These are phyloP conservation scores for Hymenotorrendiella dingleyae DNA, from an alignment of 2,329 filamentous ascomycete species.

Conservation along the genomic window DNA sequence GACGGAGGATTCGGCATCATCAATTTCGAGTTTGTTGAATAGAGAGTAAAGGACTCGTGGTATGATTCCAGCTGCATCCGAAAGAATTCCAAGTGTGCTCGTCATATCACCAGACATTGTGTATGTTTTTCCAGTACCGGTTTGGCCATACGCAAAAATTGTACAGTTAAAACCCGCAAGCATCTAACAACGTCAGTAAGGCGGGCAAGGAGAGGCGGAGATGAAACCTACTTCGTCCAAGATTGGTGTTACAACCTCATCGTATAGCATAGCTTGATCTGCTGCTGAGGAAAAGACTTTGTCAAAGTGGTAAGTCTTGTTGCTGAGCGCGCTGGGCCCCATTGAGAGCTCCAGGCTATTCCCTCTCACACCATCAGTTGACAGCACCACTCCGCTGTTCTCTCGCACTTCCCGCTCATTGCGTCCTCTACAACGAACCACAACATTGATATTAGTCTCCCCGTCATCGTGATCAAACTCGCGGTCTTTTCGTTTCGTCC, in stretches of 20 bases:
- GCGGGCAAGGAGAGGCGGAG: background rate
- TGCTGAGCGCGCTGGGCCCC: slow-evolving; percentile 86
- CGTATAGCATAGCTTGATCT: slow-evolving; percentile 89
- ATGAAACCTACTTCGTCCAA: slow-evolving; percentile 68
- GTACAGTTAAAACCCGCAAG: slow-evolving; percentile 94
- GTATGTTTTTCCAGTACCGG: slow-evolving; percentile 96
- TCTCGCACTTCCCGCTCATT: slow-evolving; percentile 90
- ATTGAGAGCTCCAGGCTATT: slow-evolving; percentile 81
- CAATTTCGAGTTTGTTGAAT: slow-evolving; percentile 75
- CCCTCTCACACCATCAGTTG: slow-evolving; percentile 81
- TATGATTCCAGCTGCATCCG: slow-evolving; percentile 91
- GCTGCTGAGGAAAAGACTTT: slow-evolving; percentile 94
- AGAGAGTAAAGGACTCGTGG: slow-evolving; percentile 83
- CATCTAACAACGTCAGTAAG: slow-evolving; percentile 53
- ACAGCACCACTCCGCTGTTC: slow-evolving; percentile 89
- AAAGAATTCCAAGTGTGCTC: slow-evolving; percentile 76
- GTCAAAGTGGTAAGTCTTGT: slow-evolving; percentile 96
- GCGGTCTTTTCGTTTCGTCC: slow-evolving; percentile 78
- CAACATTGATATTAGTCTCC: slow-evolving; percentile 96
- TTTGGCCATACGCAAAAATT: slow-evolving; percentile 97
- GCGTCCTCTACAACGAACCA: slow-evolving; percentile 87
- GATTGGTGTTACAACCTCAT: slow-evolving; percentile 91
- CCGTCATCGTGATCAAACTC: slow-evolving; percentile 72
- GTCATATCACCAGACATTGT: slow-evolving; percentile 99
- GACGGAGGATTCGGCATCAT: slow-evolving; percentile 77